These are phyloP conservation scores for Penicillium palitans DNA, from an alignment of 2,329 filamentous ascomycete species.

Conservation along the genomic window DNA sequence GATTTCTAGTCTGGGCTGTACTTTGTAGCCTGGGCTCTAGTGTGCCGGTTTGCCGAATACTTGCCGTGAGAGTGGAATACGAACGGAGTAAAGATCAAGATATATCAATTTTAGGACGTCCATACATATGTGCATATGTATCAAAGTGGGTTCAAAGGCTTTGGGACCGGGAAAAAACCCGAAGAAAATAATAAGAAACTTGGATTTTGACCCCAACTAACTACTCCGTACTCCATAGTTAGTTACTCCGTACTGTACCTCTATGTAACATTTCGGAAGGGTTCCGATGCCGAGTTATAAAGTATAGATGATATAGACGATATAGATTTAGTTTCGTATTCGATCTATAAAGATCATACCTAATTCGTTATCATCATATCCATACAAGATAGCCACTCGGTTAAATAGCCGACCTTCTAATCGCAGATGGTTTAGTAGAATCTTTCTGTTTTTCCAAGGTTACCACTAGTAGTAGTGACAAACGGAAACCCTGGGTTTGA, in stretches of 20 bases:
- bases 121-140: not conserved
- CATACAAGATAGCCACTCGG: not conserved
- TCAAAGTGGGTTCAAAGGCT: not conserved
- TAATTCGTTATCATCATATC: too few species aligned
- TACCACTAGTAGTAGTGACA: not conserved
- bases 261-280: not conserved
- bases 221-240: not conserved
- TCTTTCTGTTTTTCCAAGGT: not conserved
- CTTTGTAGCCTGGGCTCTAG: slow-evolving; percentile 13
- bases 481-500: not conserved
- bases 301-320: too few species aligned
- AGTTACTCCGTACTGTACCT: not conserved
- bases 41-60: slow-evolving; percentile 38
- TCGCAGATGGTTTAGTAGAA: not conserved
- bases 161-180: not conserved
- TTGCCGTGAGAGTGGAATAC: not conserved
- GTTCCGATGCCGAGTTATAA: not conserved
- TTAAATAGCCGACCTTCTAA: not conserved
- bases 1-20: slow-evolving; percentile 13
- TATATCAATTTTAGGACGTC: not conserved
- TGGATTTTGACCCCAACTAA: not conserved
- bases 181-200: not conserved
- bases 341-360: not conserved
- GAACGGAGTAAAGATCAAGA: not conserved
- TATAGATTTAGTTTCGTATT: not conserved